These are phyloP conservation scores for Mortierella hygrophila DNA, from an alignment of 192 early-diverging fungal genomes.

Conservation along the genomic window DNA sequence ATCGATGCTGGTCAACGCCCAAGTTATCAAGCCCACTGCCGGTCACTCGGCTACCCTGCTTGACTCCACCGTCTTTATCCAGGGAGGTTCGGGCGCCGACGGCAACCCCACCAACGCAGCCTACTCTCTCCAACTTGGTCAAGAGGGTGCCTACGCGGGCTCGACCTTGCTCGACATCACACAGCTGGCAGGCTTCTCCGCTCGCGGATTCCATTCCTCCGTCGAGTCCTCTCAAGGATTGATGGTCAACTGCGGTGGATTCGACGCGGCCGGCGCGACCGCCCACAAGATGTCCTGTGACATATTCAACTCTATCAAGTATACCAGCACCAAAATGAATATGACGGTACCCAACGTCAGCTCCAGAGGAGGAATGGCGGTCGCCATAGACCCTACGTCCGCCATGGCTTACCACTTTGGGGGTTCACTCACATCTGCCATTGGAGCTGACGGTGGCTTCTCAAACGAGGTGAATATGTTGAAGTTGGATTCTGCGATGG, in stretches of 20 bases:
- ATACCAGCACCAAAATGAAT: constrained; percentile 16
- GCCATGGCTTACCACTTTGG: constrained; percentile 15
- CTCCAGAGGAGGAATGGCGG: constrained; percentile 30
- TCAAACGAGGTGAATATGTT: constrained; percentile 5
- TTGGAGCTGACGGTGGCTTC: background rate
- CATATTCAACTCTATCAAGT: constrained; percentile 10
- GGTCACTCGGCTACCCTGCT: constrained; percentile 33
- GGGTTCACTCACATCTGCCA: background rate
- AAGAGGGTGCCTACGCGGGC: background rate
- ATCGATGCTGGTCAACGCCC: constrained; percentile 17
- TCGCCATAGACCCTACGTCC: background rate
- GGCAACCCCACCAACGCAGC: constrained; percentile 7
- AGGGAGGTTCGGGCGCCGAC: constrained; percentile 13
- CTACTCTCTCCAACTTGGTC: constrained; percentile 25
- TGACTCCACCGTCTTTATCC: constrained; percentile 42
- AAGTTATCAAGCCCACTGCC: background rate
- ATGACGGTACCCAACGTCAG: background rate
- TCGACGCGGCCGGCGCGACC: background rate
- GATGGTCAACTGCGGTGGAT: constrained; percentile 32
- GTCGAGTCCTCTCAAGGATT: background rate
- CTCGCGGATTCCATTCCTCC: constrained; percentile 18
- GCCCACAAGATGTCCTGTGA: constrained; percentile 23
- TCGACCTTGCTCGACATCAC: constrained; percentile 18
- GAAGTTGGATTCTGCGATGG: background rate
- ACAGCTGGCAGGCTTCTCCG: background rate